Percentiles rank a stretch among this genome's conserved stretches.
phyloP scores from a whole-genome alignment of 2,329 filamentous ascomycete genomes.

The Fusarium falciforme region DNA sequence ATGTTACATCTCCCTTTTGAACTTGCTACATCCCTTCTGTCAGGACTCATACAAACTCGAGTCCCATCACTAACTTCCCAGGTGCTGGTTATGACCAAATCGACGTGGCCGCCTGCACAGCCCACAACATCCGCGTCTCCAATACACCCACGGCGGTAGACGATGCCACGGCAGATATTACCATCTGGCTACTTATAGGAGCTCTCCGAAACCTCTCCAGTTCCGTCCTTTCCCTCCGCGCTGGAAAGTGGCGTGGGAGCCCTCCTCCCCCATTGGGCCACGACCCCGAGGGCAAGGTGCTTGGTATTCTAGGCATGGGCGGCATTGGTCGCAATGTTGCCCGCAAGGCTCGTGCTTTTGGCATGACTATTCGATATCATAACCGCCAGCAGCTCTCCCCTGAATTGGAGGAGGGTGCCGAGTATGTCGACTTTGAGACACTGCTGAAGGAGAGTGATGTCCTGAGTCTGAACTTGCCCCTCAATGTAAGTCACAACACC shows the following conservation, averaged over 20 bases:
- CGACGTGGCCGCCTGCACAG: slow-evolving; percentile 77
- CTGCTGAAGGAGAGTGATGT: slow-evolving; percentile 78
- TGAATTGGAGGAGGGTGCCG: slow-evolving; percentile 67
- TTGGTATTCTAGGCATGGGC: slow-evolving; percentile 88
- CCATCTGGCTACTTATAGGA: slow-evolving; percentile 84
- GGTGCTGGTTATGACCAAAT: slow-evolving; percentile 89
- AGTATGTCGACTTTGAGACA: slow-evolving; percentile 80
- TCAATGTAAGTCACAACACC: slow-evolving; percentile 72
- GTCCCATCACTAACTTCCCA: slow-evolving; percentile 44
- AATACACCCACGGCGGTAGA: slow-evolving; percentile 86
- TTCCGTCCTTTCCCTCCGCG: slow-evolving; percentile 73
- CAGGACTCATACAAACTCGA: neutral
- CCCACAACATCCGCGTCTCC: slow-evolving; percentile 75
- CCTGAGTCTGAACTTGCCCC: slow-evolving; percentile 81
- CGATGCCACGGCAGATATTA: slow-evolving; percentile 84
- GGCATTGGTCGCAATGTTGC: slow-evolving; percentile 85
- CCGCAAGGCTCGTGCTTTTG: slow-evolving; percentile 78
- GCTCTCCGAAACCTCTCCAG: slow-evolving; percentile 79
- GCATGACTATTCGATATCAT: slow-evolving; percentile 80
- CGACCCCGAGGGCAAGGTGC: slow-evolving; percentile 81
- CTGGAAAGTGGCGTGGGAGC: slow-evolving; percentile 74
- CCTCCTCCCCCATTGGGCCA: slow-evolving; percentile 72
- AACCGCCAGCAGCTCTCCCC: slow-evolving; percentile 73
- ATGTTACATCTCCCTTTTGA: neutral
- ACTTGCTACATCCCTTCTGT: neutral